Evolutionary conservation across 2,329 filamentous ascomycete species (phyloP).

Genomic region (Zasmidium cellare): DNA sequence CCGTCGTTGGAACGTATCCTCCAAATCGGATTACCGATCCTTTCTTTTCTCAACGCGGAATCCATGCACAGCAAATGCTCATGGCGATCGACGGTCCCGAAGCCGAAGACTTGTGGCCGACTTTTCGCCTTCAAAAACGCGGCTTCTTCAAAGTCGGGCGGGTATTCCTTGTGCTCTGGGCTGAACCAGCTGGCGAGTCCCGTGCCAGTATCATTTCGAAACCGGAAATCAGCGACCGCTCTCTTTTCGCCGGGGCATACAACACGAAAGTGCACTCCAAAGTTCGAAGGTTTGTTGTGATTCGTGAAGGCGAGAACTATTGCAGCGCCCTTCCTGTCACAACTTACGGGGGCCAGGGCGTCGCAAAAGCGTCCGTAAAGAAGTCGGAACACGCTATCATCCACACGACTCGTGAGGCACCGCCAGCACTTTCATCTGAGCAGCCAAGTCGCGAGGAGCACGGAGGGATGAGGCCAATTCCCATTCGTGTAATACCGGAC

Average conservation of each 20-base stretch:
- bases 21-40: constrained; percentile 13
- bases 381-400: constrained; percentile 32
- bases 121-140: background rate
- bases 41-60: too few species aligned
- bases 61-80: too few species aligned
- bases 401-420: constrained; percentile 15
- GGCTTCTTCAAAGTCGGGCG: constrained; percentile 20
- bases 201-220: constrained; percentile 5
- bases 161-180: constrained; percentile 25
- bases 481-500: constrained; percentile 10
- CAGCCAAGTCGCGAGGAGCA: too few species aligned
- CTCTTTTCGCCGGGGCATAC: too few species aligned
- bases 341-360: constrained; percentile 26
- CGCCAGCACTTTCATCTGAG: constrained; percentile 3
- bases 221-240: constrained; percentile 1
- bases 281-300: constrained; percentile 28
- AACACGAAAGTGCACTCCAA: constrained; percentile 23
- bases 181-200: constrained; percentile 22
- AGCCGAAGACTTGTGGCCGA: constrained; percentile 8
- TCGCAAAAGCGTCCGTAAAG: constrained; percentile 16
- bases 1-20: constrained; percentile 2
- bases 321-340: constrained; percentile 27
- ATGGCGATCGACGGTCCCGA: background rate
- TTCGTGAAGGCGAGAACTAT: constrained; percentile 15
- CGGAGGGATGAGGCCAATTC: constrained; percentile 5